These are phyloP conservation scores for Serendipita sp. DNA, from an alignment of 768 basidiomycete species.

Conservation along the genomic window DNA sequence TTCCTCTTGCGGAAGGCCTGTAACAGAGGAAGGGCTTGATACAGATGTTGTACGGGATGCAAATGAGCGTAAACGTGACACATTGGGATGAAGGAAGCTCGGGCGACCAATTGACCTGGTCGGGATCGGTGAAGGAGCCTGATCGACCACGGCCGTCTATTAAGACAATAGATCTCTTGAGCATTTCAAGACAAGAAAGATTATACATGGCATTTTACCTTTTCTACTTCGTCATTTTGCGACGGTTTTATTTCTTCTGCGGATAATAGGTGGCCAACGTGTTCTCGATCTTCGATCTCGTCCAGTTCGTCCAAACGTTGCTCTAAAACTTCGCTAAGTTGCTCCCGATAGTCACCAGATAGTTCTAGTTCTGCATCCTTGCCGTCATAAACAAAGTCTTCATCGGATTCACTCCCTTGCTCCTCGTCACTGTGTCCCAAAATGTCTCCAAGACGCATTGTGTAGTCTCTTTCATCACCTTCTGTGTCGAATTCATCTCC, in stretches of 20 bases:
- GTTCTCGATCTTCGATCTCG: conserved; percentile 5
- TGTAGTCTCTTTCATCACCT: background rate
- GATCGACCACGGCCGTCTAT: conserved; percentile 24
- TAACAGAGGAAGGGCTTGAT: conserved; percentile 24
- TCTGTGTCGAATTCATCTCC: background rate
- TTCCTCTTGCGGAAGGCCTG: conserved; percentile 27
- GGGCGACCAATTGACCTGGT: conserved; percentile 7
- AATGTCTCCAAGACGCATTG: background rate
- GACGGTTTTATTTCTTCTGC: conserved; percentile 10
- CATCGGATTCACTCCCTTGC: conserved; percentile 36
- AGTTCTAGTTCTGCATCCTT: conserved; percentile 37
- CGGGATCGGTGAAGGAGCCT: conserved; percentile 18
- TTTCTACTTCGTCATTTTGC: conserved; percentile 15
- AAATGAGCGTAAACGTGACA: conserved; percentile 33
- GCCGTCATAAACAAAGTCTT: conserved; percentile 58
- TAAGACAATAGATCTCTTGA: conserved; percentile 22
- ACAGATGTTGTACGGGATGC: conserved; percentile 26
- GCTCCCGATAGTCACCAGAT: conserved; percentile 41
- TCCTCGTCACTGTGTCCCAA: conserved; percentile 15
- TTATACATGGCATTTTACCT: conserved; percentile 16
- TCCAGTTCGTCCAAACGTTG: conserved; percentile 8
- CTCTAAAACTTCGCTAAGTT: conserved; percentile 53
- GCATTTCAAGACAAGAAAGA: conserved; percentile 18
- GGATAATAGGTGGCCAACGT: conserved; percentile 7
- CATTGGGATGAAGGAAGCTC: conserved; percentile 19